These are phyloP conservation scores for Sporothrix variecibatus DNA, from an alignment of 2,329 filamentous ascomycete species.

Conservation along the genomic window DNA sequence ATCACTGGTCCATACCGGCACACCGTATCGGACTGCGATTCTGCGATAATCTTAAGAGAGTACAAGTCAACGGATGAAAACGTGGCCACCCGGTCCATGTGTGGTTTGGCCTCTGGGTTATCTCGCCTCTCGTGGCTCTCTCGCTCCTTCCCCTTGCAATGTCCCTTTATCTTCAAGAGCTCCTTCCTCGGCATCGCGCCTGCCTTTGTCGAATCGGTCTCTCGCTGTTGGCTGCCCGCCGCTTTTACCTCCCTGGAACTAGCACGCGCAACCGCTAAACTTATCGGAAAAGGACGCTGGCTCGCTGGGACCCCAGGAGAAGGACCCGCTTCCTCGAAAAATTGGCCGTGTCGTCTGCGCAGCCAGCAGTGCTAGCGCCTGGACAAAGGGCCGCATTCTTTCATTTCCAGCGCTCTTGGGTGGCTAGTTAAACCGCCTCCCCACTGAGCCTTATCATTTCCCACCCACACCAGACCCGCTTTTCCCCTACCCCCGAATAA, in stretches of 20 bases:
- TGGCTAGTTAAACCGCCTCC: slow-evolving; percentile 20
- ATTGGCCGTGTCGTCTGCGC: not conserved
- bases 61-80: not conserved
- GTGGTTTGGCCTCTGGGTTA: not conserved
- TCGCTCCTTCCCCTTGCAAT: not conserved
- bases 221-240: not conserved
- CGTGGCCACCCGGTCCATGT: not conserved
- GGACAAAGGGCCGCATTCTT: slow-evolving; percentile 13
- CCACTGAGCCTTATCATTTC: slow-evolving; percentile 30
- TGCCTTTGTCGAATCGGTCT: not conserved
- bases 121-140: not conserved
- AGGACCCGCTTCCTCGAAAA: slow-evolving; percentile 4
- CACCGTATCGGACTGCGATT: slow-evolving; percentile 8
- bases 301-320: not conserved
- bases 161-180: not conserved
- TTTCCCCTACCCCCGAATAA: slow-evolving; percentile 29
- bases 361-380: slow-evolving; percentile 7
- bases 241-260: not conserved
- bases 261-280: slow-evolving; percentile 1
- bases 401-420: slow-evolving; percentile 17
- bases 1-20: not conserved
- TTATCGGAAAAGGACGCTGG: not conserved
- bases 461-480: slow-evolving; percentile 24
- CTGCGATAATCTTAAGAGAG: not conserved
- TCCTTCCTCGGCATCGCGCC: not conserved